Base-by-base conservation (phyloP, 352 stramenopile genomes). In the Globisporangium polare region DNA sequence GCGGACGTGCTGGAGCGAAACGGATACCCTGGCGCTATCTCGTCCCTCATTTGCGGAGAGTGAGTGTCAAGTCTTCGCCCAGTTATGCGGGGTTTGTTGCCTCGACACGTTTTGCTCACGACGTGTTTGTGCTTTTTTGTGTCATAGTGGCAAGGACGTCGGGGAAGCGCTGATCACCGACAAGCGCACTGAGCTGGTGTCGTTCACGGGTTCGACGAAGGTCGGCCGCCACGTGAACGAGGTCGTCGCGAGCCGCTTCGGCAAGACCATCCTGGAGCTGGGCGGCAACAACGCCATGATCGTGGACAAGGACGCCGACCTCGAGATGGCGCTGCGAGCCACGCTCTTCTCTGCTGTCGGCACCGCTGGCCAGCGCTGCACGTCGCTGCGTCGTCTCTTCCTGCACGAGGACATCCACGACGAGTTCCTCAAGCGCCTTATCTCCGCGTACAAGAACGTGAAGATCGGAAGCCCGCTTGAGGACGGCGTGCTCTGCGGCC, bases 281-380 rank as follows among this genome's bases (percentile, higher is more conserved):
- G 91, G 92, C 22, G 92, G 92, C 46, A 98, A 98, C 75, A 98
- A 97, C 63, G 92, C 91, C 13, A 97, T 97, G 80, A 96, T 97
- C 58, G 84, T 98, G n/a, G 85, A 96, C 71, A 81, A 92, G 68
- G 80, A 95, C 58, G 92, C 92, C 12, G 88, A 98, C 61, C 65
- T 96, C 20, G 86, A 97, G 64, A 92, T 97, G 82, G 91, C 91
- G 22, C 64, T 97, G 33, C 83, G 90, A 26, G 89, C 84, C 5
- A 95, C 80, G 39, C 71, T 98, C 13, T 98, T 98, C 71, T 95
- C 87, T 46, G 90, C 92, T 22, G 92, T 97, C 7, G 92, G 92
- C 51, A 98, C 92, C 10, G 92, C 91, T 35, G 92, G 92, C 31
- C 92, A 98, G 73, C 86, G 92, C 20, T 98, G 92, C 78, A 98